phyloP scores from a whole-genome alignment of 192 early-diverging fungal genomes.

The Backusella circina region DNA sequence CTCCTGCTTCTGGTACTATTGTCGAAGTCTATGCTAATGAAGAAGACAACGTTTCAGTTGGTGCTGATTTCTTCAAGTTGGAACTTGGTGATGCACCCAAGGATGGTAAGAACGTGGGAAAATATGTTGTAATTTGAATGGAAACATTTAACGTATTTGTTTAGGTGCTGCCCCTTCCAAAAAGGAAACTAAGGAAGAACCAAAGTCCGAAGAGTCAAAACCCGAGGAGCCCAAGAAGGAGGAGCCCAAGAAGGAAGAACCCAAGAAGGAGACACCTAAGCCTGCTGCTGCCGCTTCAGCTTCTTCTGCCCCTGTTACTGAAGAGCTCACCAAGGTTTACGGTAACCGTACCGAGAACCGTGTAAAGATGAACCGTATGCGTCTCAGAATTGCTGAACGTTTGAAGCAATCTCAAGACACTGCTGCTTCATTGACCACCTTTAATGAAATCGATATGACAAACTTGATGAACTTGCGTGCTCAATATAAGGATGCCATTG shows the following conservation, averaged over 20 bases:
- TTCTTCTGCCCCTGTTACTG: not conserved
- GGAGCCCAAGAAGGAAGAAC: slow-evolving; percentile 30
- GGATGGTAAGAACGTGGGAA: slow-evolving; percentile 38
- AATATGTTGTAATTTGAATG: not conserved
- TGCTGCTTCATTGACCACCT: slow-evolving; percentile 96
- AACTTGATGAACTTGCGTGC: slow-evolving; percentile 89
- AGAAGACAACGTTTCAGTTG: slow-evolving; percentile 40
- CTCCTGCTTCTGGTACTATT: slow-evolving; percentile 87
- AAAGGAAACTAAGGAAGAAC: slow-evolving; percentile 25
- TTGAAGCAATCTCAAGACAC: slow-evolving; percentile 97
- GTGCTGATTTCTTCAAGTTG: slow-evolving; percentile 90
- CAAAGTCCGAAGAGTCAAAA: slow-evolving; percentile 32
- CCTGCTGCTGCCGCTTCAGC: slow-evolving; percentile 38
- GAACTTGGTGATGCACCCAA: slow-evolving; percentile 71
- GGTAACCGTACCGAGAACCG: slow-evolving; percentile 34
- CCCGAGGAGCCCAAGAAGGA: slow-evolving; percentile 41
- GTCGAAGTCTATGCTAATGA: slow-evolving; percentile 40
- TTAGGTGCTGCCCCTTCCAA: slow-evolving; percentile 24
- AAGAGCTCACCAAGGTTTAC: slow-evolving; percentile 3
- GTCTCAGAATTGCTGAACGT: slow-evolving; percentile 86
- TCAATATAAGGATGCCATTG: slow-evolving; percentile 90
- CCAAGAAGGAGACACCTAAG: slow-evolving; percentile 34
- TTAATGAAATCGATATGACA: slow-evolving; percentile 99
- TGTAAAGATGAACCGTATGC: slow-evolving; percentile 98
- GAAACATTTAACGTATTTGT: not conserved